These are phyloP conservation scores for Candida nonsorbophila DNA, from an alignment of 805 yeast species.

Conservation along the genomic window DNA sequence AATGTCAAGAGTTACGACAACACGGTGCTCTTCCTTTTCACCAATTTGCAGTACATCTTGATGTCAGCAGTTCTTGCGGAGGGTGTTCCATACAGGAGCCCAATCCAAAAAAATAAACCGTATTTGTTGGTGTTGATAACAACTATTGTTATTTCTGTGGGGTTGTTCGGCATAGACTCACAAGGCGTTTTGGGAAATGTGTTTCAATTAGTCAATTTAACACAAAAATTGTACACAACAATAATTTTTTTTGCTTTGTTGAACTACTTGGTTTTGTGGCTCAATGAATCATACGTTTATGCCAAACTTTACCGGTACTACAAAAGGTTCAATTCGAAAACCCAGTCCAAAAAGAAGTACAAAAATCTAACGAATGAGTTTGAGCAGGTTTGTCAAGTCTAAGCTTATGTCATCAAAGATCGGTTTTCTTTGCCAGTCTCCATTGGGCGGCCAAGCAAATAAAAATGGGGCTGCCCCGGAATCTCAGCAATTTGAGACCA, in stretches of 20 bases:
- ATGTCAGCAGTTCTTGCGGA: constrained; percentile 79
- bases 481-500: too few species aligned
- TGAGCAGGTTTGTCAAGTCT: background rate
- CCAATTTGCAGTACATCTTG: constrained; percentile 86
- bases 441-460: too few species aligned
- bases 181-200: constrained; percentile 54
- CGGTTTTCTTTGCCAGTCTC: too few species aligned
- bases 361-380: constrained; percentile 25
- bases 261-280: constrained; percentile 45
- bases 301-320: constrained; percentile 14
- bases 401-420: background rate
- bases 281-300: constrained; percentile 43
- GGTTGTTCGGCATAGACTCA: constrained; percentile 51
- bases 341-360: constrained; percentile 33
- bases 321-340: constrained; percentile 2
- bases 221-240: constrained; percentile 44
- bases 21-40: constrained; percentile 72
- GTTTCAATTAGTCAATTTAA: constrained; percentile 70
- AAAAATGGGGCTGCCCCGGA: too few species aligned
- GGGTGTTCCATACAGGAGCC: constrained; percentile 91
- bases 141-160: constrained; percentile 45
- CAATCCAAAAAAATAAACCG: constrained; percentile 61
- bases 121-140: constrained; percentile 58
- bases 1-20: constrained; percentile 86
- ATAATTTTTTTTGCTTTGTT: constrained; percentile 41